These are phyloP conservation scores for Vaccinium macrocarpon DNA, from an alignment of 148 eudicot genomes.

Conservation along the genomic window DNA sequence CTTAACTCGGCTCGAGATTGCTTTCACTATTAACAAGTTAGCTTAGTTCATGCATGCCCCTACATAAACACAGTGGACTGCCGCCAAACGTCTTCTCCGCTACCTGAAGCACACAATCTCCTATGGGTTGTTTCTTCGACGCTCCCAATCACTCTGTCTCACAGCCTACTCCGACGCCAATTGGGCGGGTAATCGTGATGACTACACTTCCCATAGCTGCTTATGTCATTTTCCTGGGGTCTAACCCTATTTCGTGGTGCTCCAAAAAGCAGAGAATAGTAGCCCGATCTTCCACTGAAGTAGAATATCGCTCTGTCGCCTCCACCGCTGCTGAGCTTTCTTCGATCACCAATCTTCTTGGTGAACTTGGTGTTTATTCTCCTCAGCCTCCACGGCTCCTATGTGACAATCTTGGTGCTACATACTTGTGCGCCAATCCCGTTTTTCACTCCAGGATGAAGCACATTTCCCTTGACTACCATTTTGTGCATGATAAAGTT, in stretches of 20 bases:
- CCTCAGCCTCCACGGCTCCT: not conserved
- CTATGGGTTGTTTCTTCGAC: not conserved
- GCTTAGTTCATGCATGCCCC: conserved; percentile 18
- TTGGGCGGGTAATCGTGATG: conserved; percentile 12
- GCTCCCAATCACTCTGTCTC: not conserved
- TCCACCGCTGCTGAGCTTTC: not conserved
- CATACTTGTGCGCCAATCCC: conserved; percentile 7
- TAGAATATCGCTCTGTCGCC: not conserved
- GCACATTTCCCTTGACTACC: conserved; percentile 10
- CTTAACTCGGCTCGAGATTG: conserved; percentile 7
- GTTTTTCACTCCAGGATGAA: conserved; percentile 14
- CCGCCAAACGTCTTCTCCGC: conserved; percentile 6
- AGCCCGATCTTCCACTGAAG: not conserved
- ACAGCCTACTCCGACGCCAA: conserved; percentile 4
- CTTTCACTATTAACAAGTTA: conserved; percentile 6
- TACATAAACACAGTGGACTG: conserved; percentile 15
- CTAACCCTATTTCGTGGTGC: not conserved
- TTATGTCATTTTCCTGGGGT: conserved; percentile 1
- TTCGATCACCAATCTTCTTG: conserved; percentile 7
- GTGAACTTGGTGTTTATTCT: not conserved
- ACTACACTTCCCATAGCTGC: not conserved
- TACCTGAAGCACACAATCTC: conserved; percentile 9
- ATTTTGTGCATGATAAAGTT: conserved; percentile 15
- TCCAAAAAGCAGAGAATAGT: conserved; percentile 7
- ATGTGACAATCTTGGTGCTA: conserved; percentile 13